These are phyloP conservation scores for Oryza officinalis DNA, from an alignment of 176 grass and related monocot genomes.

Conservation along the genomic window DNA sequence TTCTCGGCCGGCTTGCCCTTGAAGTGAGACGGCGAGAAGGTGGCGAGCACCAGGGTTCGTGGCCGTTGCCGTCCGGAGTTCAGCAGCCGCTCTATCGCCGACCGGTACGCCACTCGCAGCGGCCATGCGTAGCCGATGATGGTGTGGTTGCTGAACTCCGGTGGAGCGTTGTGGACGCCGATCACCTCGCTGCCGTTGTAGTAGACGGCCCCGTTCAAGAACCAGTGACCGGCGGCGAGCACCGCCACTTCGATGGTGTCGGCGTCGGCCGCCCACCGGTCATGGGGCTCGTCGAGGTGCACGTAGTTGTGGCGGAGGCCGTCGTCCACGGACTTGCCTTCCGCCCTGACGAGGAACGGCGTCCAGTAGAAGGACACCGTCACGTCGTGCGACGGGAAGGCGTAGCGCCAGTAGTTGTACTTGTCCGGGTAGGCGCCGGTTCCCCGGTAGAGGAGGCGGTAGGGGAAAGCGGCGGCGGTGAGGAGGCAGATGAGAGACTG, in stretches of 20 bases:
- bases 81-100: background rate
- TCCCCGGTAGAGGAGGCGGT: conserved; percentile 29
- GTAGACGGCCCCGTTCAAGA: conserved; percentile 44
- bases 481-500: conserved; percentile 43
- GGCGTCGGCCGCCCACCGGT: conserved; percentile 40
- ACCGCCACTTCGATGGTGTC: background rate
- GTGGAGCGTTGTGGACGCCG: conserved; percentile 35
- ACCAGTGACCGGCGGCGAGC: conserved; percentile 55
- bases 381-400: conserved; percentile 31
- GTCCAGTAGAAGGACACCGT: conserved; percentile 54
- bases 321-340: conserved; percentile 28
- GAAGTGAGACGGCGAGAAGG: conserved; percentile 67
- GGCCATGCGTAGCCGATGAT: conserved; percentile 49
- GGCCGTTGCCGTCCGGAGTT: background rate
- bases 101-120: conserved; percentile 38
- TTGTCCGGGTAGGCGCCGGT: background rate
- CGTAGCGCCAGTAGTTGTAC: conserved; percentile 43
- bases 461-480: background rate
- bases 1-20: conserved; percentile 10
- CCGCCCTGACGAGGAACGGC: conserved; percentile 38
- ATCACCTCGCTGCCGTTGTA: conserved; percentile 45
- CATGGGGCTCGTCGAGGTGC: conserved; percentile 29
- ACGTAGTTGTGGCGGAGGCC: background rate
- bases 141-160: conserved; percentile 43
- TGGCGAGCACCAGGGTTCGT: conserved; percentile 42